Base-by-base conservation (phyloP, 495 filamentous ascomycete species). In the Hypoxylon subgilvum region DNA sequence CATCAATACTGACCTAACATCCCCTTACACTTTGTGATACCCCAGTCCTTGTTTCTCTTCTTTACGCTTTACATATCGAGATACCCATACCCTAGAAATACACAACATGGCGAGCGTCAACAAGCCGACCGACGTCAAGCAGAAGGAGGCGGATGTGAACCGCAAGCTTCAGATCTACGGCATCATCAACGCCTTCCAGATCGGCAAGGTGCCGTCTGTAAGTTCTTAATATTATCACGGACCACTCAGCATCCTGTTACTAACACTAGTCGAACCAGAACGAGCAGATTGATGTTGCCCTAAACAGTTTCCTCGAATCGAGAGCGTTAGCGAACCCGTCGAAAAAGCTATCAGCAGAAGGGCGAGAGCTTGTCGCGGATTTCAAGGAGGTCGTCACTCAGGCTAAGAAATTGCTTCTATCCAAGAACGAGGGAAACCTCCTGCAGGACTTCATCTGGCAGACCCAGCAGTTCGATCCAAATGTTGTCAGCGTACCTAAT, bases 361-460 rank as follows among this genome's bases (percentile, higher is more conserved):
- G 95, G 17, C 85, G 82, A 60, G 73, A 73, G 13, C 84, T 98
- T 1, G 85, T 97, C 3, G 74, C 74, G 27, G 92, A 97, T 63
- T 78, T 95, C 45, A 82, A 83, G 23, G 79, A 90, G 57, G 91
- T 96, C 38, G 89, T 98, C 43, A 87, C 91, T 53, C 84, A 96
- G 66, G 88, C 94, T 10, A 96, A 97, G 75, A 71, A 85, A 28
- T 77, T 97, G 9, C 79, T 97, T n/a, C 79, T 98, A 27, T 88
- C 85, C 71, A 98, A 98, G 84, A 98, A 98, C 67, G 83, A 96
- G 23, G 94, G 92, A 59, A 90, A 98, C 64, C 74, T 97, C 19
- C 74, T 98, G 7, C 94, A 98, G 63, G 95, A 97, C 56, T 97
- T 97, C 72, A 91, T 97, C 77, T 98, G 88, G 87, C 86, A 95